These are phyloP conservation scores for Mimosa pudica DNA, from an alignment of 306 rosid species.

Conservation along the genomic window DNA sequence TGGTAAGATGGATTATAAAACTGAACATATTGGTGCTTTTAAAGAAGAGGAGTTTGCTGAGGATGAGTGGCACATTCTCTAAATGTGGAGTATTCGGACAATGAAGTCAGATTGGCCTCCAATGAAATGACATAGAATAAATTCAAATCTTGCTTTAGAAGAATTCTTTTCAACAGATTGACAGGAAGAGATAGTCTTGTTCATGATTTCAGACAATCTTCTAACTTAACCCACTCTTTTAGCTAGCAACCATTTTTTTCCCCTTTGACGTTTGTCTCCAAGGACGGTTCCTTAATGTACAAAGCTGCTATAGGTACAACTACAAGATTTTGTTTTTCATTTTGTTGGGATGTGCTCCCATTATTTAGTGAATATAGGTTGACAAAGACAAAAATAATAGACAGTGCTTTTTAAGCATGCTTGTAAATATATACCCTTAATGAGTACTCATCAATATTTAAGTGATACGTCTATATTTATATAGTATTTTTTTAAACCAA, in stretches of 20 bases:
- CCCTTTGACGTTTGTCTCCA: constrained; percentile 24
- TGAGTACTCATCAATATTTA: not conserved
- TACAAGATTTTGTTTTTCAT: constrained; percentile 19
- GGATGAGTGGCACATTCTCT: constrained; percentile 36
- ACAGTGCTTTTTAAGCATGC: not conserved
- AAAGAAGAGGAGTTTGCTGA: constrained; percentile 45
- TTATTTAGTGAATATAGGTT: not conserved
- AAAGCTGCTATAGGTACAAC: constrained; percentile 35
- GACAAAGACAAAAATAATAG: not conserved
- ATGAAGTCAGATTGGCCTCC: constrained; percentile 29
- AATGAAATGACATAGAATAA: constrained; percentile 35
- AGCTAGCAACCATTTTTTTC: constrained; percentile 13
- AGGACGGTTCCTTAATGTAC: not conserved
- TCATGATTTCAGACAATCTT: constrained; percentile 9
- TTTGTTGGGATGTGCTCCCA: constrained; percentile 26
- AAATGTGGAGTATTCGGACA: constrained; percentile 26
- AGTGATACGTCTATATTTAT: not conserved
- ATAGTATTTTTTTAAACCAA: not conserved
- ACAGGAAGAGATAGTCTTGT: constrained; percentile 1
- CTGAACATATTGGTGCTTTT: constrained; percentile 28
- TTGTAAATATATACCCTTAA: not conserved
- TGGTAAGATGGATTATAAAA: constrained; percentile 26
- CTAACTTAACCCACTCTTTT: constrained; percentile 21
- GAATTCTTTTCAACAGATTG: constrained; percentile 63
- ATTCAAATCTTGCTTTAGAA: constrained; percentile 46